These are phyloP conservation scores for Nicotiana noctiflora DNA, from an alignment of 257 asterid genomes.

Conservation along the genomic window DNA sequence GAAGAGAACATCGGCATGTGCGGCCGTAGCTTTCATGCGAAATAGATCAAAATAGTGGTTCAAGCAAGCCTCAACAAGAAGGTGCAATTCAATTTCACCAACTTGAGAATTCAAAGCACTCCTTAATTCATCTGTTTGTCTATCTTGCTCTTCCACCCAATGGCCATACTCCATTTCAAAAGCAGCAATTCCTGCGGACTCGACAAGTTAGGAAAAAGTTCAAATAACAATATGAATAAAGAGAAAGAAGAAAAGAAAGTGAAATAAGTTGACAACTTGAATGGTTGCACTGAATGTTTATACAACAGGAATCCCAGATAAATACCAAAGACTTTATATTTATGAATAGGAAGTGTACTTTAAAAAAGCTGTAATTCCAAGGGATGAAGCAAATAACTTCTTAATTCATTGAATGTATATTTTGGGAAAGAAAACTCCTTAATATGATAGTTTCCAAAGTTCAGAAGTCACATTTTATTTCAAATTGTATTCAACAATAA, in stretches of 20 bases:
- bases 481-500: no score
- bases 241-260: neutral
- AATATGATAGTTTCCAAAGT: neutral
- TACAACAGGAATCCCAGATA: neutral
- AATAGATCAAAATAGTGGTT: slow-evolving; percentile 68
- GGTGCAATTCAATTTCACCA: slow-evolving; percentile 48
- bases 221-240: neutral
- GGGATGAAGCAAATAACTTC: neutral
- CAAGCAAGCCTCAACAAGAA: slow-evolving; percentile 50
- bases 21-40: slow-evolving; percentile 71
- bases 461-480: no score
- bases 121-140: slow-evolving; percentile 44
- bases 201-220: slow-evolving; percentile 5
- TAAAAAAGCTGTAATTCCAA: neutral
- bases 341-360: neutral
- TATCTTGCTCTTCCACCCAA: slow-evolving; percentile 80
- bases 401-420: neutral
- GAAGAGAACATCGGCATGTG: slow-evolving; percentile 71
- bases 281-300: neutral
- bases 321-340: neutral
- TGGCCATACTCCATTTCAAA: slow-evolving; percentile 71
- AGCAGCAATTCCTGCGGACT: slow-evolving; percentile 43
- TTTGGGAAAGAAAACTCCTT: neutral
- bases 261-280: neutral
- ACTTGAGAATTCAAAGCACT: slow-evolving; percentile 51